Conservation (phyloP, 257 asterid genomes). For the Solanum commersonii region DNA sequence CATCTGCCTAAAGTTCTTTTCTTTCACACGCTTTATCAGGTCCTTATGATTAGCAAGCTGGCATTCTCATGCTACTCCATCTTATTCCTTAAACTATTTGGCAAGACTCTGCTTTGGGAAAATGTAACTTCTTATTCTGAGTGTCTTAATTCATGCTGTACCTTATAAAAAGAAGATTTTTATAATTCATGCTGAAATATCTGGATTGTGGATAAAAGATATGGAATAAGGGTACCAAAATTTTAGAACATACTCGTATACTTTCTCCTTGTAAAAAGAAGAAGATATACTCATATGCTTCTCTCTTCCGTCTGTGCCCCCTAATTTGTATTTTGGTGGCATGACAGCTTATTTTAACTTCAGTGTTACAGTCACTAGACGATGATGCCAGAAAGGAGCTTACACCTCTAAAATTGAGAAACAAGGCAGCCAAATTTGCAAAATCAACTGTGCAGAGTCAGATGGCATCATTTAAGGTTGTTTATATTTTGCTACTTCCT, state of each 20-base stretch:
- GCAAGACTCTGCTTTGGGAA: background rate
- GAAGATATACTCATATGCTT: background rate
- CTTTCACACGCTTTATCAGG: background rate
- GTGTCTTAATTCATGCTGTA: background rate
- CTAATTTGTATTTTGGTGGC: constrained; percentile 2
- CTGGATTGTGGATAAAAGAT: background rate
- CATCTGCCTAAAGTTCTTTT: background rate
- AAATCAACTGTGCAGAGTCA: constrained; percentile 81
- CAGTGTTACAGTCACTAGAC: constrained; percentile 95
- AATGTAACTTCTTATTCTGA: background rate
- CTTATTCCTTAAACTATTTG: background rate
- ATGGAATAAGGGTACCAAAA: background rate
- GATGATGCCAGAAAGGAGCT: constrained; percentile 84
- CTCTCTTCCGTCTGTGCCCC: background rate
- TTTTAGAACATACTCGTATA: background rate
- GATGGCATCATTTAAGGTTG: constrained; percentile 95
- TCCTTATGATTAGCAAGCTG: background rate
- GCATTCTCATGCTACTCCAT: background rate
- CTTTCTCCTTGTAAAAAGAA: background rate
- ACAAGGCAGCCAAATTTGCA: constrained; percentile 93
- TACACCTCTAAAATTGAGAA: constrained; percentile 86
- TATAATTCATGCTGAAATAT: background rate
- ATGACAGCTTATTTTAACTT: constrained; percentile 25
- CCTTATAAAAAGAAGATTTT: background rate
- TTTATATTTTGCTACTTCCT: background rate